Evolutionary conservation across 1,139 yeast genomes (phyloP).

Genomic region (Zygosaccharomyces sapae): DNA sequence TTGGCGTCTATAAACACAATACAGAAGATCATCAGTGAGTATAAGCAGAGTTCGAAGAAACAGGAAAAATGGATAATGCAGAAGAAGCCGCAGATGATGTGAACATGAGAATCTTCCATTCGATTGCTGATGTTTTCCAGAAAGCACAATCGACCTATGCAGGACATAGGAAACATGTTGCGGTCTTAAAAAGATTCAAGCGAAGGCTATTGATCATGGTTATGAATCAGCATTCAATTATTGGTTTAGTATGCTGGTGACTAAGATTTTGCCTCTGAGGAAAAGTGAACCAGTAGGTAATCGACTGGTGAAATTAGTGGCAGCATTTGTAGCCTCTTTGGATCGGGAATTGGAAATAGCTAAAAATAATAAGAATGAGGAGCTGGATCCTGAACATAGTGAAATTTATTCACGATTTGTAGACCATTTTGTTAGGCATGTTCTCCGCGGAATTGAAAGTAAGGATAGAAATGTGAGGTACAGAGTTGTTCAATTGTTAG

Average conservation of each 20-base stretch:
- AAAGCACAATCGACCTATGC: slow-evolving; percentile 72
- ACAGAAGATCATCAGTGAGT: neutral
- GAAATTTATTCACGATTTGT: slow-evolving; percentile 50
- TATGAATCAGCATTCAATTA: slow-evolving; percentile 56
- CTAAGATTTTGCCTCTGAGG: slow-evolving; percentile 62
- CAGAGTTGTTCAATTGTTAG: slow-evolving; percentile 74
- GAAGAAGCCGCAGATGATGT: slow-evolving; percentile 21
- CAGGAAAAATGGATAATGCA: neutral
- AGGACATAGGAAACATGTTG: slow-evolving; percentile 71
- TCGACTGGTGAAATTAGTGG: slow-evolving; percentile 68
- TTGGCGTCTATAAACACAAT: neutral
- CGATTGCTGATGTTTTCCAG: slow-evolving; percentile 70
- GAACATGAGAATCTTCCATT: slow-evolving; percentile 38
- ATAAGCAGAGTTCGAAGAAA: neutral
- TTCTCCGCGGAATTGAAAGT: slow-evolving; percentile 73
- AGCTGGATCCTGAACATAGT: slow-evolving; percentile 37
- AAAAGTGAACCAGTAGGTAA: slow-evolving; percentile 73
- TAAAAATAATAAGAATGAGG: slow-evolving; percentile 40
- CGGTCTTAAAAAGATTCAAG: slow-evolving; percentile 58
- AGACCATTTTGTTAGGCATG: slow-evolving; percentile 58
- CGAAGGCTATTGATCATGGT: slow-evolving; percentile 50
- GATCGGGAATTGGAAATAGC: slow-evolving; percentile 29
- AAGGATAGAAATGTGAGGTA: slow-evolving; percentile 73
- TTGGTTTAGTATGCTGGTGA: slow-evolving; percentile 56
- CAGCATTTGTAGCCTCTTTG: slow-evolving; percentile 51